Base-by-base conservation (phyloP, 1,284 basidiomycete species). In the Singerocomus rubriflavus region DNA sequence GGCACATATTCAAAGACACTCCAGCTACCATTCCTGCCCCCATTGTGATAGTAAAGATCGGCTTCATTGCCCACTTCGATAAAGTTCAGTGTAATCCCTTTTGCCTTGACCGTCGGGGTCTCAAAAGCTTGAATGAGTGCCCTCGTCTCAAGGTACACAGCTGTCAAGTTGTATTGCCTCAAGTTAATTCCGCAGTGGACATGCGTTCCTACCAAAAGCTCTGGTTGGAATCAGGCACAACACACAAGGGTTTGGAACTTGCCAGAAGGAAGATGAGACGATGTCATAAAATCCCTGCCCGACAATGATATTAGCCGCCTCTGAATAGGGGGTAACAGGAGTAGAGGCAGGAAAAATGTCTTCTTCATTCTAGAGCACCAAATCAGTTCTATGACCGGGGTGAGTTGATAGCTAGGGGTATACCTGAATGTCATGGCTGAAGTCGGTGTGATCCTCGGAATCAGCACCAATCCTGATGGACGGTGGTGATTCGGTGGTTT, bases 181-280 rank as follows among this genome's bases (percentile, higher is more conserved):
- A 87, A 66, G 63, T 87, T 86, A 48, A 88, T 72, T n/a, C 84
- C 86, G 81, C 81, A 88, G n/a, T 73, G 80, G 55, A 85, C 81
- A 57, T 73, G 75, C 3, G 81, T 82, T 27, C 74, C 79, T 79
- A 37, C 39, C 17, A 14, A 31, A 36, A 34, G 16, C 29, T 13
- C 17, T 16, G 41, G 46, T 35, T 44, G 21, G 29, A n/a, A 21
- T 17, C 12, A 16, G 16, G n/a, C 5, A 37, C 25, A 13, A 6
- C 12, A 17, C 29, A 49, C n/a, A n/a, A 35, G 13, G 35, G n/a
- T 9, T 13, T 33, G 17, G n/a, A 21, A 57, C 59, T 46, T 58
- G 76, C 80, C 71, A 12, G 64, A 55, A 29, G 81, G 83, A 40
- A 88, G 73, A 58, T 80, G 79, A 29, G 72, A 71, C 77, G 5